Conservation (phyloP, 2,329 filamentous ascomycete species). For the Aspergillus caelatus region DNA sequence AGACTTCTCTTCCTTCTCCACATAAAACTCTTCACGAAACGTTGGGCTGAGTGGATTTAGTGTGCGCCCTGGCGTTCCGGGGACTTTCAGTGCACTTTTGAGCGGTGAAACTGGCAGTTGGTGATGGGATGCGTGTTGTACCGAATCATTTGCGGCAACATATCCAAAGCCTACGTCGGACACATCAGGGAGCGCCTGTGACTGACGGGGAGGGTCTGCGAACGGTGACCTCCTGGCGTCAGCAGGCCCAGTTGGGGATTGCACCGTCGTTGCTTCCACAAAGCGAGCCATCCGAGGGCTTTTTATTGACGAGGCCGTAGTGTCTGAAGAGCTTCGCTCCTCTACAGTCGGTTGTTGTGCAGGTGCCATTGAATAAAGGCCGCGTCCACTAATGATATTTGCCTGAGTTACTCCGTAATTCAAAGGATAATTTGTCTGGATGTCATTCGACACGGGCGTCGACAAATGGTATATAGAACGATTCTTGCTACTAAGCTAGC, state of each 20-base stretch:
- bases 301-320: conserved; percentile 43
- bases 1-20: conserved; percentile 79
- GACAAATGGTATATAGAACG: conserved; percentile 1
- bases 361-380: conserved; percentile 34
- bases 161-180: conserved; percentile 93
- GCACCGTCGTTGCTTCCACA: conserved; percentile 65
- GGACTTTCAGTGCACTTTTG: conserved; percentile 87
- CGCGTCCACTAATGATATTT: conserved; percentile 37
- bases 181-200: conserved; percentile 58
- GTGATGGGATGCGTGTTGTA: conserved; percentile 53
- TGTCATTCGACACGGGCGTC: conserved; percentile 32
- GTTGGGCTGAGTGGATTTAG: conserved; percentile 87
- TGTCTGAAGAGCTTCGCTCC: conserved; percentile 35
- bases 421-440: conserved; percentile 30
- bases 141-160: conserved; percentile 62
- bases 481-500: not conserved
- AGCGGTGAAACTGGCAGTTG: conserved; percentile 76
- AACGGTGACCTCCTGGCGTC: conserved; percentile 52
- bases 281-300: conserved; percentile 64
- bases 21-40: conserved; percentile 80
- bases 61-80: conserved; percentile 75
- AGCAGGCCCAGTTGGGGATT: conserved; percentile 60
- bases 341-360: conserved; percentile 30
- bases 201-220: conserved; percentile 53
- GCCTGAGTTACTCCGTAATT: conserved; percentile 41